A percentile compares a stretch with the other conserved stretches of the same genome.
Conservation (phyloP, 1,139 yeast species). For the Cylindricascospora bacillispora region DNA sequence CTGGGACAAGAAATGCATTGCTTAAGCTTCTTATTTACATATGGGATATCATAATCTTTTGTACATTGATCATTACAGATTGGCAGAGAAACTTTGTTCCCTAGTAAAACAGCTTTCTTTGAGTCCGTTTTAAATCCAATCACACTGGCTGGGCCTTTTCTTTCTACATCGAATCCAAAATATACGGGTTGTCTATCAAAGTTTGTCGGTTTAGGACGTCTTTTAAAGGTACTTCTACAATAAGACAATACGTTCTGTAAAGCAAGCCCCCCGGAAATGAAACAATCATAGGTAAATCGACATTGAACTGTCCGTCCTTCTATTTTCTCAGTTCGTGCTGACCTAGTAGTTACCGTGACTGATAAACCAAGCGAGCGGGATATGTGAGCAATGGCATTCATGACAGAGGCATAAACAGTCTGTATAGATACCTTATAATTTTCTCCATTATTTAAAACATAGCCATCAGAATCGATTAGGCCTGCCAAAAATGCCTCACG, state of each 20-base stretch:
- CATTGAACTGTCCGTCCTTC: conserved; percentile 15
- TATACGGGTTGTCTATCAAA: conserved; percentile 13
- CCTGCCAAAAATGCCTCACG: conserved; percentile 34
- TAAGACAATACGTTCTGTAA: conserved; percentile 16
- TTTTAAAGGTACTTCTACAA: conserved; percentile 17
- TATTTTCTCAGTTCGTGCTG: conserved; percentile 11
- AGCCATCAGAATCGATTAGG: conserved; percentile 31
- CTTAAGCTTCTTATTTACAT: conserved; percentile 10
- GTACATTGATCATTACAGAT: conserved; percentile 11
- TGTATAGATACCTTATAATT: conserved; percentile 21
- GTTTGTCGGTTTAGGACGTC: conserved; percentile 7
- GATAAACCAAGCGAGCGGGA: conserved; percentile 31
- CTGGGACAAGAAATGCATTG: conserved; percentile 17
- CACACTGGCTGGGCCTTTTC: conserved; percentile 10
- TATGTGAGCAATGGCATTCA: conserved; percentile 27
- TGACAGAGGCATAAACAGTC: conserved; percentile 24
- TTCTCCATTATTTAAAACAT: conserved; percentile 15
- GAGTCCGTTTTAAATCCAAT: conserved; percentile 10
- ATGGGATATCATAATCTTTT: conserved; percentile 10
- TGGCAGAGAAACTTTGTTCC: conserved; percentile 12
- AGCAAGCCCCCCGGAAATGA: conserved; percentile 12
- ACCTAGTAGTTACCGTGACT: conserved; percentile 16
- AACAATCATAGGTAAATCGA: conserved; percentile 17
- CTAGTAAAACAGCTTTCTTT: conserved; percentile 10
- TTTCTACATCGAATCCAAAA: conserved; percentile 12